These are phyloP conservation scores for Heracleum sosnowskyi DNA, from an alignment of 129 eudicot species.

Conservation along the genomic window DNA sequence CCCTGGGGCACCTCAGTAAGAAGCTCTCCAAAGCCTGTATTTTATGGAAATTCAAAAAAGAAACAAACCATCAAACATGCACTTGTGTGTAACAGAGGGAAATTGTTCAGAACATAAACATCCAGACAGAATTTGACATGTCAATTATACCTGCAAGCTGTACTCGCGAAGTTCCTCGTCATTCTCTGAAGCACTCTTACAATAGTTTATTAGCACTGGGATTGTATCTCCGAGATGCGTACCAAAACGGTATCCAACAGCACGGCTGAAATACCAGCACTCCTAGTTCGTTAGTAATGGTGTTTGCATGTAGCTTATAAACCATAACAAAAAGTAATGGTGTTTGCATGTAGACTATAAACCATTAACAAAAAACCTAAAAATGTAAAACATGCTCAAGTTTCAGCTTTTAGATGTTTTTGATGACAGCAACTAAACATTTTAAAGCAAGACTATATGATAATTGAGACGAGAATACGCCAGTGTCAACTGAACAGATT, in stretches of 20 bases:
- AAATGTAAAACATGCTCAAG: neutral
- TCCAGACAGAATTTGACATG: neutral
- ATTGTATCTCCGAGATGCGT: conserved; percentile 95
- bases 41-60: neutral
- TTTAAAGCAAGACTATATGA: neutral
- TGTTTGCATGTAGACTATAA: neutral
- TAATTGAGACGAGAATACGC: neutral
- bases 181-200: conserved; percentile 91
- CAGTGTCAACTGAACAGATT: neutral
- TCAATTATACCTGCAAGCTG: conserved; percentile 77
- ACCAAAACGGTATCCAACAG: conserved; percentile 99
- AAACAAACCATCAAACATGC: neutral
- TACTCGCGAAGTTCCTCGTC: conserved; percentile 99
- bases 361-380: neutral
- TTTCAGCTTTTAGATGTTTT: neutral
- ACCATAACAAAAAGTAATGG: neutral
- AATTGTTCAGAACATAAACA: neutral
- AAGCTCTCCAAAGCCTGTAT: conserved; percentile 92
- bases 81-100: neutral
- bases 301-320: neutral
- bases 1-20: conserved; percentile 94
- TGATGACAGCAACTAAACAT: neutral
- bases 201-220: conserved; percentile 73
- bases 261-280: conserved; percentile 45
- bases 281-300: conserved; percentile 1